These are phyloP conservation scores for Geoglossum cookeanum DNA, from an alignment of 2,329 filamentous ascomycete species.

Conservation along the genomic window DNA sequence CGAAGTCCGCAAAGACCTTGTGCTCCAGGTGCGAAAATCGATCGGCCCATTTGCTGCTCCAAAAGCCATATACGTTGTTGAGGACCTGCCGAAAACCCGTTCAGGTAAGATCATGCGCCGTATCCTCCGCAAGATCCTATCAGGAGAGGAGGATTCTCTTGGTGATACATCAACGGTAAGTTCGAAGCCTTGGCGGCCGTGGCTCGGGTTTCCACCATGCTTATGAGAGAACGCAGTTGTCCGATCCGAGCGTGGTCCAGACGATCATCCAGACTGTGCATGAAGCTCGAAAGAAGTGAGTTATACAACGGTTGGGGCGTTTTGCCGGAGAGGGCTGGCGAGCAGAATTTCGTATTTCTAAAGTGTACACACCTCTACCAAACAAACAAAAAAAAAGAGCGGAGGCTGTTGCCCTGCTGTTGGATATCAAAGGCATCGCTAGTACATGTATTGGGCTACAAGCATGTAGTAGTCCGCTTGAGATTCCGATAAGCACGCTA, in stretches of 20 bases:
- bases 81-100: conserved; percentile 90
- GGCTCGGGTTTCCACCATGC: neutral
- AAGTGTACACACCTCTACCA: neutral
- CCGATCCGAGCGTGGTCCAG: conserved; percentile 72
- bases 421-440: too few species aligned
- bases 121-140: conserved; percentile 90
- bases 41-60: conserved; percentile 95
- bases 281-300: conserved; percentile 20
- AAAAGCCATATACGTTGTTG: conserved; percentile 78
- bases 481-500: too few species aligned
- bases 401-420: too few species aligned
- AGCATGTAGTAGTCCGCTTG: too few species aligned
- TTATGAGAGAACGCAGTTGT: conserved; percentile 37
- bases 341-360: neutral
- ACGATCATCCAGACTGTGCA: conserved; percentile 78
- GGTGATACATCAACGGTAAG: conserved; percentile 82
- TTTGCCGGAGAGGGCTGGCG: neutral
- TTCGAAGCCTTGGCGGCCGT: conserved; percentile 11
- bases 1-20: conserved; percentile 76
- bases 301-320: neutral
- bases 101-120: conserved; percentile 98
- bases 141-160: conserved; percentile 90
- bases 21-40: conserved; percentile 87
- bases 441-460: too few species aligned
- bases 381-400: neutral